Evolutionary conservation across 176 grass and related monocot genomes (phyloP), one percentile per base, ranked within the genome.

Genomic region (Oryza rufipogon): DNA sequence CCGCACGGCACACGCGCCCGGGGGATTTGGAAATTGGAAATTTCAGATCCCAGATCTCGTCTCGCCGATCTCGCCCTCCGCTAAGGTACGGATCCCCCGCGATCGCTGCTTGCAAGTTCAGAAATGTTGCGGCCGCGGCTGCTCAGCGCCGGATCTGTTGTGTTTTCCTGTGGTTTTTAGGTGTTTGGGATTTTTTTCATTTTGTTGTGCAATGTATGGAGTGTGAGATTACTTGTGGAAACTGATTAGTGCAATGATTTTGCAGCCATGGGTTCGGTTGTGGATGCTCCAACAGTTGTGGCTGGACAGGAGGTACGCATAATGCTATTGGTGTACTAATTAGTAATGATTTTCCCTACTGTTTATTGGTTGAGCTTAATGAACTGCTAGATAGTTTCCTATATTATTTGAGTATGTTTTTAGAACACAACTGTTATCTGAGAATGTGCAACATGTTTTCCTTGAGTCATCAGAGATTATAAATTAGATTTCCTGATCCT

Each of bases 261-360:
- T 76, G 66, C 15, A 82, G 6, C 56, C 64, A 90, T 90, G 88
- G 88, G 83, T n/a, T 66, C 73, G 12, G 73, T 86, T 67, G 64
- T 80, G 70, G 87, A 80, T 81, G 70, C 82, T 85, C 77, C 81
- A 41, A 48, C 54, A 63, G 76, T 75, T 60, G 38, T 38, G 11
- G 83, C 41, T 51, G 61, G 79, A 51, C 66, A 80, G 70, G 82
- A 61, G 56, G 56, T 61, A 61, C 56, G 56, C 56, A 36, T 36
- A 36, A 22, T 61, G 56, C 56, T 22, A 20, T 61, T 61, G 56
- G 1, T 61, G 56, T 61, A 22, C 56, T 61, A 22, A 61, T 61
- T 56, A 56, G 52, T 56, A 56, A 56, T 36, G 6, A 5, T 56
- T 56, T 61, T 61, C 20, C 56, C 7, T 71, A 80, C 34, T 36